These are phyloP conservation scores for Paramecium sonneborni DNA, from an alignment of 73 alveolate species.

Conservation along the genomic window DNA sequence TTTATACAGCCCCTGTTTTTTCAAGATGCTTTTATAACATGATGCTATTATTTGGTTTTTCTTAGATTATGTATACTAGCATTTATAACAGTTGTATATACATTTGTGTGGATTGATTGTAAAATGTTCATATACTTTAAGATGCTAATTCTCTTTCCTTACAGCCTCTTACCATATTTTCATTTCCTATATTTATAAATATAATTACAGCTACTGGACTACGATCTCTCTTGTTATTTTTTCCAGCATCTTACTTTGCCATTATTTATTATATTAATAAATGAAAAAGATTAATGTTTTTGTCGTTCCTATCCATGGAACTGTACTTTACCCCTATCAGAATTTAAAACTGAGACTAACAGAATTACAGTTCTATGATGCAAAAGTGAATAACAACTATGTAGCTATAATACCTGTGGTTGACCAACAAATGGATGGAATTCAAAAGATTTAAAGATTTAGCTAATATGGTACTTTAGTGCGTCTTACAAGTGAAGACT, in stretches of 20 bases:
- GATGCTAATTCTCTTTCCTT: constrained; percentile 56
- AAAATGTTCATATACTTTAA: constrained; percentile 59
- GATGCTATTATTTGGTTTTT: constrained; percentile 57
- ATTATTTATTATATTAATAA: background rate
- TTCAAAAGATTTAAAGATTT: background rate
- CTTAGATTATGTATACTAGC: constrained; percentile 56
- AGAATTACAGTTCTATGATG: constrained; percentile 55
- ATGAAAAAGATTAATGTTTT: constrained; percentile 64
- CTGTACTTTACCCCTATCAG: constrained; percentile 57
- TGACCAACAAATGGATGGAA: background rate
- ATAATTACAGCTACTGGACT: constrained; percentile 27
- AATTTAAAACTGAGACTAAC: constrained; percentile 49
- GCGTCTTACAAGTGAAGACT: constrained; percentile 14
- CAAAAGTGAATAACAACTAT: background rate
- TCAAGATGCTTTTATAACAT: constrained; percentile 57
- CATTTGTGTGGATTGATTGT: constrained; percentile 64
- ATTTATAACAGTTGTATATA: background rate
- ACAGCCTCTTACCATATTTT: constrained; percentile 61
- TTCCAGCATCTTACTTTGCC: constrained; percentile 22
- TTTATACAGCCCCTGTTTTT: constrained; percentile 14
- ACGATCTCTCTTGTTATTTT: constrained; percentile 1
- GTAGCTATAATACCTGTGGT: background rate
- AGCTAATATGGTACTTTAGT: constrained; percentile 26
- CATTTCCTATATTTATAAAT: constrained; percentile 52
- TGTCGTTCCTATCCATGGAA: constrained; percentile 48